Evolutionary conservation across 495 filamentous ascomycete species (phyloP), one percentile per base, ranked within the genome.

Genomic region (Aspergillus heteromorphus): DNA sequence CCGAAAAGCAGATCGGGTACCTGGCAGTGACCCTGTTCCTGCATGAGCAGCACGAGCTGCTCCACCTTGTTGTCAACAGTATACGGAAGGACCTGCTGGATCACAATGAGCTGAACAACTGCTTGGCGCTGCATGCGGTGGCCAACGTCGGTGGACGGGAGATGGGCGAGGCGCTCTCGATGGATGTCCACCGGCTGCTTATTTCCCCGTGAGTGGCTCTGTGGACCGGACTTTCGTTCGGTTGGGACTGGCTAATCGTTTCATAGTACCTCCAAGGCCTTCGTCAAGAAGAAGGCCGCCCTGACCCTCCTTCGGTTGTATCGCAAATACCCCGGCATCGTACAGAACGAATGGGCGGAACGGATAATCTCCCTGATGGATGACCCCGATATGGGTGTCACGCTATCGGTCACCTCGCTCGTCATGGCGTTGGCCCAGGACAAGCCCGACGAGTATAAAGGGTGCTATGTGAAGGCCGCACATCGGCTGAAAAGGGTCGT

Each of bases 1-100:
- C 93, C 5, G 95, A 99, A 69, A 99, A 99, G 75, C 95, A 99
- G 74, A 99, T 99, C 61, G 95, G 95, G 45, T 99, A 99, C 65
- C 78, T 99, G 58, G 95, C 93, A 6, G 93, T 99, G 63, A 99
- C 95, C 3, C 77, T 99, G 31, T 97, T 99, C 70, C 76, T 99
- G 20, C 93, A 99, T 71, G 95, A 99, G 69, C 80, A 96, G 58
- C 95, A 99, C 73, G 95, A 99, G 63, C 79, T 99, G 51, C 71
- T 99, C 47, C 95, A 97, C 69, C 71, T 99, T 55, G 95, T 97
- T 19, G 90, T 99, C 51, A 99, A 99, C 74, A 97, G 93, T 65
- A 97, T 99, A 70, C 79, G 93, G 58, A 99, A 99, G 70, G 95
- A 99, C 64, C 66, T 99, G 49, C 70, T 91, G 57, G 92, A 96